A percentile compares a stretch with the other conserved stretches of the same genome.
These are phyloP conservation scores for Microbotryum silenes-acaulis DNA, from an alignment of 1,284 basidiomycete species.

Conservation along the genomic window DNA sequence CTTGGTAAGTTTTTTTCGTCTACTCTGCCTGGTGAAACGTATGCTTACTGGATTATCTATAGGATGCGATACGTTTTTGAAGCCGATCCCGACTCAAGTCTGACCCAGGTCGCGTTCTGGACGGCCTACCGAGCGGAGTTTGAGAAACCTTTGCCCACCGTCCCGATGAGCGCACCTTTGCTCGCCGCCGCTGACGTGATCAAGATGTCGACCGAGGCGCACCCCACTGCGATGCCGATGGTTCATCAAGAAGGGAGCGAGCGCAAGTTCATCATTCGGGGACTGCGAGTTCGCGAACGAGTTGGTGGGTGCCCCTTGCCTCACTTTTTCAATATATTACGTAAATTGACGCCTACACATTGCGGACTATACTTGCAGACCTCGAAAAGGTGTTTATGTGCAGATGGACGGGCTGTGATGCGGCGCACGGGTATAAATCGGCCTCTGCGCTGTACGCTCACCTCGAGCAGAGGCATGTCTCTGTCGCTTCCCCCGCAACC, in stretches of 20 bases:
- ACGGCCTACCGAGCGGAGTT: slow-evolving; percentile 65
- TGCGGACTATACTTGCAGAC: slow-evolving; percentile 3
- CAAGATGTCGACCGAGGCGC: slow-evolving; percentile 69
- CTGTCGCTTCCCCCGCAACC: neutral
- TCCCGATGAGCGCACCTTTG: slow-evolving; percentile 46
- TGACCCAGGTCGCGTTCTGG: slow-evolving; percentile 87
- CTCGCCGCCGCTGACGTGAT: slow-evolving; percentile 78
- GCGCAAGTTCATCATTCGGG: slow-evolving; percentile 67
- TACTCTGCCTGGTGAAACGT: neutral
- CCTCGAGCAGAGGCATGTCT: slow-evolving; percentile 20
- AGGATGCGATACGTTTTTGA: slow-evolving; percentile 79
- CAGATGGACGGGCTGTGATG: slow-evolving; percentile 13
- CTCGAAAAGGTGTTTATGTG: slow-evolving; percentile 6
- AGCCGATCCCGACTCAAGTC: slow-evolving; percentile 57
- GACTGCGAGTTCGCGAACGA: slow-evolving; percentile 51
- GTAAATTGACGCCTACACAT: no score
- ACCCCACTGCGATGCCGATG: slow-evolving; percentile 72
- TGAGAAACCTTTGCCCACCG: slow-evolving; percentile 40
- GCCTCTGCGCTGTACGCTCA: slow-evolving; percentile 7
- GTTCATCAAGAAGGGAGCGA: slow-evolving; percentile 57
- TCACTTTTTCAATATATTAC: neutral
- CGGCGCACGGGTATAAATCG: neutral
- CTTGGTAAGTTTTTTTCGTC: slow-evolving; percentile 52
- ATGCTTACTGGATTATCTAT: neutral
- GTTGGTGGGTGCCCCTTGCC: slow-evolving; percentile 1